phyloP scores from a whole-genome alignment of 2,329 filamentous ascomycete genomes.

The Alternaria sp. region DNA sequence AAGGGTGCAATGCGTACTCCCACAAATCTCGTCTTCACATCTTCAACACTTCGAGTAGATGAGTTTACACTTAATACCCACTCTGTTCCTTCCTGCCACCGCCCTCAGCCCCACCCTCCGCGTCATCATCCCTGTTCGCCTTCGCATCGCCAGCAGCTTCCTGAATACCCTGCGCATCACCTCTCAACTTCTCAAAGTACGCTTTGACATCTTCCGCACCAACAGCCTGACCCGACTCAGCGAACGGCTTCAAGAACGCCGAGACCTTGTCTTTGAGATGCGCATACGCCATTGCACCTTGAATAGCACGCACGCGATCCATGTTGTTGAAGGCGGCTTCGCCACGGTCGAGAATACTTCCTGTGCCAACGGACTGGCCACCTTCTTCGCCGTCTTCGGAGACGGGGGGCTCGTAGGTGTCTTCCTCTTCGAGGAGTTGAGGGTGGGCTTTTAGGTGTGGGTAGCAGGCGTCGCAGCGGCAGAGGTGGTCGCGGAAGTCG shows the following conservation, averaged over 20 bases:
- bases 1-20: neutral
- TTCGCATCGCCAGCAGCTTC: constrained; percentile 43
- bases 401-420: constrained; percentile 89
- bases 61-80: constrained; percentile 39
- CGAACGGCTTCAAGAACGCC: constrained; percentile 91
- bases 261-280: constrained; percentile 96
- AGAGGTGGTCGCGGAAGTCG: constrained; percentile 81
- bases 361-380: constrained; percentile 69
- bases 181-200: constrained; percentile 92
- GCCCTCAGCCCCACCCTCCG: constrained; percentile 26
- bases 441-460: constrained; percentile 72
- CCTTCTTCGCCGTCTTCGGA: constrained; percentile 66
- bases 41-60: neutral
- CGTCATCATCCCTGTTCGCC: constrained; percentile 33
- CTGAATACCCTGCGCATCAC: constrained; percentile 76
- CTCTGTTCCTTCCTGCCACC: constrained; percentile 48
- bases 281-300: constrained; percentile 98
- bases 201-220: constrained; percentile 95
- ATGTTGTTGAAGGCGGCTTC: constrained; percentile 91
- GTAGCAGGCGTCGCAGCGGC: constrained; percentile 83
- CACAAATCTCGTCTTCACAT: neutral
- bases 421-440: constrained; percentile 91
- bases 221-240: constrained; percentile 85
- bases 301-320: constrained; percentile 87
- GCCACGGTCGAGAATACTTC: constrained; percentile 85